phyloP scores from a whole-genome alignment of 2,329 filamentous ascomycete genomes.

The Ceratocystis ficicola region DNA sequence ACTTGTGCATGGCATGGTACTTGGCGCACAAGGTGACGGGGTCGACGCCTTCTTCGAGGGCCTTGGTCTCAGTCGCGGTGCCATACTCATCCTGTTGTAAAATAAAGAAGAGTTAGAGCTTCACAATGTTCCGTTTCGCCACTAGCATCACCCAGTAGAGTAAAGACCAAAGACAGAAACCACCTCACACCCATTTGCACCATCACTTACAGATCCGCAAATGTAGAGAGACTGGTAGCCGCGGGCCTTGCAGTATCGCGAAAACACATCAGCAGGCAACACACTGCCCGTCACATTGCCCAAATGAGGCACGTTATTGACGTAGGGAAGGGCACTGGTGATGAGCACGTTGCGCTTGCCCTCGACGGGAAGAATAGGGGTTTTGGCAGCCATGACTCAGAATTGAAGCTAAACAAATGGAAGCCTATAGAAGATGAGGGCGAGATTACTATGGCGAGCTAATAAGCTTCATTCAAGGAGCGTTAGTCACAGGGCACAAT shows the following conservation, averaged over 20 bases:
- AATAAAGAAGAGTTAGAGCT: conserved; percentile 7
- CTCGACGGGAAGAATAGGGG: conserved; percentile 49
- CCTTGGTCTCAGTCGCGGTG: conserved; percentile 91
- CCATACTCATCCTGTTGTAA: conserved; percentile 72
- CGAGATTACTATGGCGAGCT: neutral
- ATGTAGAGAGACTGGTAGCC: conserved; percentile 71
- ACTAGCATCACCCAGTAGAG: neutral
- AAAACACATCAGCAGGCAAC: conserved; percentile 77
- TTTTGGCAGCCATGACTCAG: conserved; percentile 23
- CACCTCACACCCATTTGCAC: neutral
- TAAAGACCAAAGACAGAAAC: neutral
- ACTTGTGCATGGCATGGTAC: conserved; percentile 80
- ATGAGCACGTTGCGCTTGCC: conserved; percentile 81
- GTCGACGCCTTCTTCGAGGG: conserved; percentile 72
- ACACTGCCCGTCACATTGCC: conserved; percentile 83
- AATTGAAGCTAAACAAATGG: neutral
- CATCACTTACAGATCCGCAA: conserved; percentile 48
- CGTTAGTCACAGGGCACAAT: neutral
- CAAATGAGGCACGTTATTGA: conserved; percentile 65
- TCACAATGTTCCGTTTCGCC: neutral
- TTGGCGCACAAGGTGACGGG: conserved; percentile 81
- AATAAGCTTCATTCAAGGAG: neutral
- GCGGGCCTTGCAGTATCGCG: conserved; percentile 67
- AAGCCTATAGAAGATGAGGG: neutral
- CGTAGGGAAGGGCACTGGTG: conserved; percentile 80